Evolutionary conservation across 495 filamentous ascomycete genomes (phyloP).

Genomic region (Penicillium parvum): DNA sequence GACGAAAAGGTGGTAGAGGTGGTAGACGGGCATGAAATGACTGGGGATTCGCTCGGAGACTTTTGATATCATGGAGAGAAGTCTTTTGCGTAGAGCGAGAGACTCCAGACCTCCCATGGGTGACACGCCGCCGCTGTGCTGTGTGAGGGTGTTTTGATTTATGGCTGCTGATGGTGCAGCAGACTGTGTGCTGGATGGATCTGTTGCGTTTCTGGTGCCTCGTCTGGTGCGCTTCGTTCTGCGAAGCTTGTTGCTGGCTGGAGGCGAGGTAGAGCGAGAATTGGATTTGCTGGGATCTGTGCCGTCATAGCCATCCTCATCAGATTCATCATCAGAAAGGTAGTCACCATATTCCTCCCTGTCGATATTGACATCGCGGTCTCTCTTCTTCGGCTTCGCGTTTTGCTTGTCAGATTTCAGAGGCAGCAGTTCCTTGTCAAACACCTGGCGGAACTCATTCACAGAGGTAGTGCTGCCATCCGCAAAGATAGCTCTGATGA

Average conservation of each 20-base stretch:
- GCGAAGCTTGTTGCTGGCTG: constrained; percentile 1
- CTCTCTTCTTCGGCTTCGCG: constrained; percentile 34
- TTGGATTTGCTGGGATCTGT: constrained; percentile 6
- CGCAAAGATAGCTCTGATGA: constrained; percentile 62
- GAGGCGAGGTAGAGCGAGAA: constrained; percentile 15
- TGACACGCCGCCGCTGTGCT: constrained; percentile 22
- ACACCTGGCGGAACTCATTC: constrained; percentile 58
- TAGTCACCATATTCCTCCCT: constrained; percentile 57
- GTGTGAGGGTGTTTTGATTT: constrained; percentile 2
- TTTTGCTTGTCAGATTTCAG: constrained; percentile 18
- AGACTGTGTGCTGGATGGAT: constrained; percentile 4
- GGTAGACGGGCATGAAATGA: constrained; percentile 45
- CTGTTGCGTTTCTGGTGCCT: constrained; percentile 26
- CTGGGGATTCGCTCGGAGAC: constrained; percentile 41
- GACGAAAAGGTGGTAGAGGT: constrained; percentile 65
- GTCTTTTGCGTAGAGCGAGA: constrained; percentile 57
- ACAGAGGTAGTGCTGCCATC: constrained; percentile 45
- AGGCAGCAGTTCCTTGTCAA: constrained; percentile 53
- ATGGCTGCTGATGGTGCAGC: neutral
- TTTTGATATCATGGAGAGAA: constrained; percentile 52
- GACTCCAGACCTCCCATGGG: constrained; percentile 52
- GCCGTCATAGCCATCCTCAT: constrained; percentile 30
- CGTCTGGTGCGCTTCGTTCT: constrained; percentile 33
- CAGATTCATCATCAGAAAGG: constrained; percentile 39
- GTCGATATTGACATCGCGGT: constrained; percentile 53